Evolutionary conservation across 352 stramenopile species (phyloP).

Genomic region (Pythium insidiosum): DNA sequence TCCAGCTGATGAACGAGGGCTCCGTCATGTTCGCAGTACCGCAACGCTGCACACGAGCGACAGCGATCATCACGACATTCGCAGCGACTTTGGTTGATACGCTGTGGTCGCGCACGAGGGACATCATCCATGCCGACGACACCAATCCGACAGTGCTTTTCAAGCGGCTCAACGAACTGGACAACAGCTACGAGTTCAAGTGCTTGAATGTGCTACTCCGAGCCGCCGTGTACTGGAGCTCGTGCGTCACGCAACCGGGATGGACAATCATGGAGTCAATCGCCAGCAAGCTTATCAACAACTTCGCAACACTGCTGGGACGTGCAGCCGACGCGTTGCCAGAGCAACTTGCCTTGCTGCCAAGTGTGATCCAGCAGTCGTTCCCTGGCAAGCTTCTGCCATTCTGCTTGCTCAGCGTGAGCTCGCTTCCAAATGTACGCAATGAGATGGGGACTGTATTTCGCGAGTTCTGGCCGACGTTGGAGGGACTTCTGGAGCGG

Average conservation of each 20-base stretch:
- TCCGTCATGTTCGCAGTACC: conserved; percentile 12
- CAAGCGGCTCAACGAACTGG: conserved; percentile 34
- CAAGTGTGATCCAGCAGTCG: conserved; percentile 36
- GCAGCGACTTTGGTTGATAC: conserved; percentile 48
- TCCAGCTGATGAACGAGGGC: conserved; percentile 66
- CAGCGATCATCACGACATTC: conserved; percentile 29
- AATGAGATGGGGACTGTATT: conserved; percentile 9
- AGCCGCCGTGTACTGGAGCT: conserved; percentile 70
- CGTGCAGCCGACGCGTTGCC: conserved; percentile 9
- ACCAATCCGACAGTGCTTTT: neutral
- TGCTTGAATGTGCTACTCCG: conserved; percentile 75
- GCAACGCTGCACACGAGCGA: conserved; percentile 13
- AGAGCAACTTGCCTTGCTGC: conserved; percentile 12
- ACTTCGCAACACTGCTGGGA: conserved; percentile 30
- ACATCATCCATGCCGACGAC: conserved; percentile 12
- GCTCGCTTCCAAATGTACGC: conserved; percentile 40
- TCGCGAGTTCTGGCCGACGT: conserved; percentile 8
- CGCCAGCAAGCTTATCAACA: conserved; percentile 44
- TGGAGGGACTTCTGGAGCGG: conserved; percentile 10
- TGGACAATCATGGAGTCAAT: conserved; percentile 55
- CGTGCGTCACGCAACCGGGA: conserved; percentile 25
- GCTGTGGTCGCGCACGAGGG: conserved; percentile 31
- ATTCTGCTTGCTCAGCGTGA: conserved; percentile 58
- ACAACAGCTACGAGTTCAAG: conserved; percentile 60
- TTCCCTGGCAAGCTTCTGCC: conserved; percentile 70